Evolutionary conservation across 2,329 filamentous ascomycete species (phyloP).

Genomic region (Madurella fahalii): DNA sequence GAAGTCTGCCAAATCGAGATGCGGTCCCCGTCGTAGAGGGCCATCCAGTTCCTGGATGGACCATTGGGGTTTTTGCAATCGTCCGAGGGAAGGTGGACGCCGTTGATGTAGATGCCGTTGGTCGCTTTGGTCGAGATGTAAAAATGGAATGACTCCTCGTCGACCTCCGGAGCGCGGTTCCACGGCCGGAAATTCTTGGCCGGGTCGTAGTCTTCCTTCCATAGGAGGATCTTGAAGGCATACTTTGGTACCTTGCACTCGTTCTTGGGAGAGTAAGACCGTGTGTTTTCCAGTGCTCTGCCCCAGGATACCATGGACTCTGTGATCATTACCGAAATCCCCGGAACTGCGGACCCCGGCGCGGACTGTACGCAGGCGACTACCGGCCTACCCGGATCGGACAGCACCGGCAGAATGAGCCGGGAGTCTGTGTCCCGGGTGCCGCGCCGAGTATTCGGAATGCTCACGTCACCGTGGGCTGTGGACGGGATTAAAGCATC

Average conservation of each 20-base stretch:
- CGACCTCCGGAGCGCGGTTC: constrained; percentile 44
- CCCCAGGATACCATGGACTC: constrained; percentile 73
- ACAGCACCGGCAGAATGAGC: constrained; percentile 35
- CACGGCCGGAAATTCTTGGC: constrained; percentile 51
- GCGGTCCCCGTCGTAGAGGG: constrained; percentile 71
- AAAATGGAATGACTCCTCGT: constrained; percentile 59
- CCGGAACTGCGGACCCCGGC: constrained; percentile 59
- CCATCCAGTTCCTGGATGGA: constrained; percentile 59
- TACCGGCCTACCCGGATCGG: constrained; percentile 36
- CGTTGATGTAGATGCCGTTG: constrained; percentile 73
- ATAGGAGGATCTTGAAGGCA: constrained; percentile 73
- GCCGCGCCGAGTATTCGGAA: constrained; percentile 30
- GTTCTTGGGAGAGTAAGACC: constrained; percentile 56
- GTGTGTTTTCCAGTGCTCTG: constrained; percentile 63
- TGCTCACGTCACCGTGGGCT: constrained; percentile 9
- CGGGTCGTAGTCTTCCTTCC: constrained; percentile 63
- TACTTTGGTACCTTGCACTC: constrained; percentile 77
- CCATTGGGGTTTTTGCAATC: constrained; percentile 50
- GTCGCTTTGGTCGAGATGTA: constrained; percentile 77
- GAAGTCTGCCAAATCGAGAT: constrained; percentile 64
- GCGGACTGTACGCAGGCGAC: constrained; percentile 66
- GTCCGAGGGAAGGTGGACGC: constrained; percentile 56
- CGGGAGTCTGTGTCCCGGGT: constrained; percentile 36
- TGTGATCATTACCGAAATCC: constrained; percentile 61
- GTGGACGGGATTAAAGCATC: constrained; percentile 13